These are phyloP conservation scores for Suillus plorans DNA, from an alignment of 768 basidiomycete species.

Conservation along the genomic window DNA sequence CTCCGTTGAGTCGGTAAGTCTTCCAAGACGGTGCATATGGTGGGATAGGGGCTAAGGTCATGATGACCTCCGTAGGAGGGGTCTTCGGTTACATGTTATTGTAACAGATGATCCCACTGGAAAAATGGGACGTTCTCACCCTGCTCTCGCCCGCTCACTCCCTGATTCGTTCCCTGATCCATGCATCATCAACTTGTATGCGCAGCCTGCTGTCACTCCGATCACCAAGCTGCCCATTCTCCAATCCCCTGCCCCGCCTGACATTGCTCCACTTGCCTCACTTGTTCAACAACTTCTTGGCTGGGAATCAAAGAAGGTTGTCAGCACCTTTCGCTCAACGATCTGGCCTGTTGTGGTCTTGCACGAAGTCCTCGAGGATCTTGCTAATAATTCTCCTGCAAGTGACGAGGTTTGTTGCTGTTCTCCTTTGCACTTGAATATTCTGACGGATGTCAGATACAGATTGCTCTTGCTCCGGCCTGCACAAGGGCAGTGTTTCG, in stretches of 20 bases:
- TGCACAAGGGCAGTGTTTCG: not conserved
- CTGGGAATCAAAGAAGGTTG: not conserved
- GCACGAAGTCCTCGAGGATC: conserved; percentile 3
- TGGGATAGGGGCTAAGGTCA: too few relatives aligned
- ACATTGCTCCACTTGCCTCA: not conserved
- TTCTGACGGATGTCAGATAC: not conserved
- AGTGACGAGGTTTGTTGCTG: not conserved
- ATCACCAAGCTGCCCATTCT: not conserved
- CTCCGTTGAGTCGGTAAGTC: too few relatives aligned
- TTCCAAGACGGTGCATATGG: too few relatives aligned
- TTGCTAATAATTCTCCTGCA: not conserved
- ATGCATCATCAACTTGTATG: not conserved
- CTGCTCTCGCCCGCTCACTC: not conserved
- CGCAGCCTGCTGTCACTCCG: not conserved
- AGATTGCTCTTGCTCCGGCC: not conserved
- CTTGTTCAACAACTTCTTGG: not conserved
- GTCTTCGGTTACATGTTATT: too few relatives aligned
- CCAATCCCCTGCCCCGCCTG: not conserved
- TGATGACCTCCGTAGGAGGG: too few relatives aligned
- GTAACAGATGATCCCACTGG: not conserved
- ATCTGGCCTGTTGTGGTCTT: conserved; percentile 5
- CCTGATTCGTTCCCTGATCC: not conserved
- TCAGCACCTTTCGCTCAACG: not conserved
- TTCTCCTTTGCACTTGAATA: not conserved
- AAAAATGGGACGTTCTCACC: not conserved